Base-by-base conservation (phyloP, 179 eudicot genomes). In the Nepenthes alata region DNA sequence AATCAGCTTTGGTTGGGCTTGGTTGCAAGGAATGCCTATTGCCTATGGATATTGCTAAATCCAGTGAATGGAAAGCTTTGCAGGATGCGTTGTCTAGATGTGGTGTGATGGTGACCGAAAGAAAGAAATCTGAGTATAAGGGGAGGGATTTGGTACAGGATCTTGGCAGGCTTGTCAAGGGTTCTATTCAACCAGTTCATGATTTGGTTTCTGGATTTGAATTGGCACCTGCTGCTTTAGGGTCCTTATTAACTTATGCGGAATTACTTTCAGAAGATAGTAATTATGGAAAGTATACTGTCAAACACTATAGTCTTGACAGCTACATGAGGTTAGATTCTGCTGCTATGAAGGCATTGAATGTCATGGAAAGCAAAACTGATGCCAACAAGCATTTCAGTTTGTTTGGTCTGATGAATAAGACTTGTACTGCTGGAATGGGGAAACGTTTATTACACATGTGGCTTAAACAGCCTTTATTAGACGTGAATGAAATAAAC, bases 381-480 rank as follows among this genome's bases (percentile, higher is more conserved):
- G 98, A 93, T 72, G 96, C 98, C 38, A 89, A 93, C 85, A 89
- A 86, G 72, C 86, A 77, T 69, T 86, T 85, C 62, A 93, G 98
- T 70, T 76, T 93, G 69, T 89, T 93, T 85, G 98, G 98, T 67
- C 89, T 93, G 61, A 81, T 86, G 88, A 89, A 93, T 76, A 82
- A 96, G 75, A 93, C 98, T 53, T 93, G 98, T 74, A 93, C 98
- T 60, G 96, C 95, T 64, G 98, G 98, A 61, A 93, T 93, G 98
- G 98, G 98, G 58, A 93, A 85, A 76, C 76, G 98, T 38, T 75
- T 93, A 67, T 81, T 93, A 66, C 95, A 93, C 75, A 83, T 80
- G 90, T 93, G 98, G 98, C 76, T 93, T 58, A 93, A 93, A 74
- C 98, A 93, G 70, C 98, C 98, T 64, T 77, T 93, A 57, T 62